phyloP scores from a whole-genome alignment of 306 rosid genomes.

The Trifolium fragiferum region DNA sequence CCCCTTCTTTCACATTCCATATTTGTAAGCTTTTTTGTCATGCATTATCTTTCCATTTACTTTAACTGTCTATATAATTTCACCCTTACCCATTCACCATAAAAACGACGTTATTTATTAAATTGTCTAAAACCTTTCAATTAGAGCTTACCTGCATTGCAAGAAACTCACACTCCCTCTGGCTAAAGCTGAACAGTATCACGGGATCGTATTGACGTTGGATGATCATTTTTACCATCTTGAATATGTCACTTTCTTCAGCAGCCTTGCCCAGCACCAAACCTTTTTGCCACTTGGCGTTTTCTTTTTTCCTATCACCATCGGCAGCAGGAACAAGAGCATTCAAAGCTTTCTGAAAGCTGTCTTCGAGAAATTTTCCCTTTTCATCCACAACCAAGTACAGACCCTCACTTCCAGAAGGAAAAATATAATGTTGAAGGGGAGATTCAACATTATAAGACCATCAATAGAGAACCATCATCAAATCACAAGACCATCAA shows the following conservation, averaged over 20 bases:
- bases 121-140: too few relatives aligned
- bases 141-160: constrained; percentile 87
- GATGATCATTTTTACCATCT: constrained; percentile 96
- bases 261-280: constrained; percentile 60
- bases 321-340: constrained; percentile 70
- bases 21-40: constrained; percentile 9
- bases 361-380: constrained; percentile 83
- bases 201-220: constrained; percentile 96
- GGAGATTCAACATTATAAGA: too few relatives aligned
- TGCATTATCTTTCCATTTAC: background rate
- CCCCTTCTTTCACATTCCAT: constrained; percentile 25
- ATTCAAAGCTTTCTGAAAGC: constrained; percentile 82
- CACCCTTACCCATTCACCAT: background rate
- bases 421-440: constrained; percentile 92
- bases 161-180: constrained; percentile 90
- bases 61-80: background rate
- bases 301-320: constrained; percentile 66
- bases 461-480: too few relatives aligned
- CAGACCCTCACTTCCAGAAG: constrained; percentile 84
- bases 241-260: constrained; percentile 93
- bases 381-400: constrained; percentile 90
- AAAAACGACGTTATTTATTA: too few relatives aligned
- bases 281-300: constrained; percentile 78
- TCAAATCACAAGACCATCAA: too few relatives aligned
- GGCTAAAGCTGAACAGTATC: constrained; percentile 95